Evolutionary conservation across 805 yeast species (phyloP).

Genomic region (Sugiyamaella chiloensis): DNA sequence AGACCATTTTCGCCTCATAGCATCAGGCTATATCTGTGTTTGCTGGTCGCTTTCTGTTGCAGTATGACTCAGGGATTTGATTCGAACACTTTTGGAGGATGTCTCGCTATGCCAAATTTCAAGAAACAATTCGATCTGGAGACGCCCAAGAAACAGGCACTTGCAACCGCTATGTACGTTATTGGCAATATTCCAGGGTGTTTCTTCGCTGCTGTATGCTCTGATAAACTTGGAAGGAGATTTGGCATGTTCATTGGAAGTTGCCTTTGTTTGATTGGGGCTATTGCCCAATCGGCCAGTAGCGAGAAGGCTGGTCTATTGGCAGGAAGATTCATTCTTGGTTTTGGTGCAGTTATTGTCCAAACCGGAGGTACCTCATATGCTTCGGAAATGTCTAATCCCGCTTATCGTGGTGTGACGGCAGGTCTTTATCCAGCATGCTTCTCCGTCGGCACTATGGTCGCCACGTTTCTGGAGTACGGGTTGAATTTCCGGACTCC

Average conservation of each 20-base stretch:
- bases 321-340: conserved; percentile 54
- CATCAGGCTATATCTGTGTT: not conserved
- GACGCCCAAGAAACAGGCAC: conserved; percentile 6
- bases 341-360: conserved; percentile 29
- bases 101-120: conserved; percentile 12
- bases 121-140: conserved; percentile 3
- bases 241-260: conserved; percentile 18
- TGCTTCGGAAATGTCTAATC: conserved; percentile 69
- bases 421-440: conserved; percentile 67
- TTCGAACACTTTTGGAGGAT: conserved; percentile 13
- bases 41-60: conserved; percentile 11
- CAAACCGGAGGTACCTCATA: conserved; percentile 58
- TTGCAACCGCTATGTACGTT: conserved; percentile 12
- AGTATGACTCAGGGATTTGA: conserved; percentile 13
- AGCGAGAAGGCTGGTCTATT: conserved; percentile 24
- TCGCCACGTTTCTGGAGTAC: conserved; percentile 68
- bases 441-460: conserved; percentile 66
- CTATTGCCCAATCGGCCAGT: conserved; percentile 12
- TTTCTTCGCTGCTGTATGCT: conserved; percentile 4
- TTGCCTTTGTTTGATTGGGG: conserved; percentile 10
- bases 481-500: conserved; percentile 48
- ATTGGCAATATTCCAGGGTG: conserved; percentile 10
- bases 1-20: conserved; percentile 4
- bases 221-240: conserved; percentile 14
- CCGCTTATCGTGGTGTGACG: conserved; percentile 57